These are phyloP conservation scores for Irpex lacteus DNA, from an alignment of 1,284 basidiomycete species.

Conservation along the genomic window DNA sequence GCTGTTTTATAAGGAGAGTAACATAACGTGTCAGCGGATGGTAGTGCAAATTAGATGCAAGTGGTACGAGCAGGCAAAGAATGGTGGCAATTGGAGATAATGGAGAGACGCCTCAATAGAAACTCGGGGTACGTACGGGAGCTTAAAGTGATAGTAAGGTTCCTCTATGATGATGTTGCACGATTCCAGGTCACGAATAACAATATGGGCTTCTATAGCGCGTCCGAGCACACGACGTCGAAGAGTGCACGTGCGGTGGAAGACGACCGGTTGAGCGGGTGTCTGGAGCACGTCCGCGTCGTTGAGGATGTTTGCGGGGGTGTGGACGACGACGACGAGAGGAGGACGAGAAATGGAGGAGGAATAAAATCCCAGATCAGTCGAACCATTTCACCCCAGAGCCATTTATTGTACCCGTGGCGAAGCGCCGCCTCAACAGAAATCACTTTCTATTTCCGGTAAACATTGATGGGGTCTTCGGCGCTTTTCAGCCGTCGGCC, in stretches of 20 bases:
- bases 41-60: not conserved
- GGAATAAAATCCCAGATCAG: constrained; percentile 14
- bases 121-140: constrained; percentile 7
- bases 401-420: not conserved
- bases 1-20: constrained; percentile 9
- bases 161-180: constrained; percentile 7
- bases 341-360: constrained; percentile 9
- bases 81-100: constrained; percentile 1
- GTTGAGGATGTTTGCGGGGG: constrained; percentile 7
- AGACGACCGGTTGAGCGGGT: constrained; percentile 14
- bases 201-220: constrained; percentile 8
- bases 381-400: constrained; percentile 17
- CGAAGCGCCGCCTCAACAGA: not conserved
- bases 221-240: not conserved
- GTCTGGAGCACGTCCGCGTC: constrained; percentile 8
- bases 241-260: constrained; percentile 1
- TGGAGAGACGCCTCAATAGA: constrained; percentile 6
- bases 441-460: not conserved
- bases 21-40: constrained; percentile 2
- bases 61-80: constrained; percentile 5
- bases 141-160: constrained; percentile 10
- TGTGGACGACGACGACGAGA: constrained; percentile 6
- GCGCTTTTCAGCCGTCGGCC: not conserved
- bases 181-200: constrained; percentile 8
- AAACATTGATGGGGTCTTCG: not conserved